Conservation (phyloP, 306 rosid species). For the Potentilla sterilis region DNA sequence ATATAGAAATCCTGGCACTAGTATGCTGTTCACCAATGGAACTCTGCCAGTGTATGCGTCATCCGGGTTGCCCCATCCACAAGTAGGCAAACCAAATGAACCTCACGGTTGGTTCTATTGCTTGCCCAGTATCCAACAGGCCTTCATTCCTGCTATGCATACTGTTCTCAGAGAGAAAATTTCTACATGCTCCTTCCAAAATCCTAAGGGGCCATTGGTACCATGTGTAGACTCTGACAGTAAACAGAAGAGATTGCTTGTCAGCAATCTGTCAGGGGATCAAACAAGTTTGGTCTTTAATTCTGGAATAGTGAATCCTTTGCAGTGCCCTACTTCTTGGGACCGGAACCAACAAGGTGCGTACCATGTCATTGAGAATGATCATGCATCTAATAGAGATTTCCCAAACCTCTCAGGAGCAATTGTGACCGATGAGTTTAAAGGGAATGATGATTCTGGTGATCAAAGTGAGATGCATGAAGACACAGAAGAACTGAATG, state of each 20-base stretch:
- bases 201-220: conserved; percentile 26
- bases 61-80: conserved; percentile 42
- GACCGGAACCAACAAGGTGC: conserved; percentile 32
- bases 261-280: conserved; percentile 65
- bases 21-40: conserved; percentile 38
- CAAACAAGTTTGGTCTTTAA: conserved; percentile 62
- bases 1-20: conserved; percentile 33
- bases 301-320: conserved; percentile 53
- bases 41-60: conserved; percentile 35
- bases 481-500: conserved; percentile 90
- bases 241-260: conserved; percentile 58
- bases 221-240: conserved; percentile 28
- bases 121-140: conserved; percentile 57
- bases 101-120: conserved; percentile 72
- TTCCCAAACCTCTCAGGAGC: conserved; percentile 40
- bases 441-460: conserved; percentile 43
- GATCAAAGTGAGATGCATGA: conserved; percentile 84
- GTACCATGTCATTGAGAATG: conserved; percentile 34
- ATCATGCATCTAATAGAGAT: conserved; percentile 29
- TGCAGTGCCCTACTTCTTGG: conserved; percentile 54
- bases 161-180: conserved; percentile 29
- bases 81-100: conserved; percentile 48
- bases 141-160: conserved; percentile 40
- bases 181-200: conserved; percentile 24
- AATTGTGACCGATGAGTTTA: conserved; percentile 40